A percentile compares a stretch with the other conserved stretches of the same genome.
Evolutionary conservation across 2,329 filamentous ascomycete species (phyloP).

Genomic region (Aspergillus neotritici): DNA sequence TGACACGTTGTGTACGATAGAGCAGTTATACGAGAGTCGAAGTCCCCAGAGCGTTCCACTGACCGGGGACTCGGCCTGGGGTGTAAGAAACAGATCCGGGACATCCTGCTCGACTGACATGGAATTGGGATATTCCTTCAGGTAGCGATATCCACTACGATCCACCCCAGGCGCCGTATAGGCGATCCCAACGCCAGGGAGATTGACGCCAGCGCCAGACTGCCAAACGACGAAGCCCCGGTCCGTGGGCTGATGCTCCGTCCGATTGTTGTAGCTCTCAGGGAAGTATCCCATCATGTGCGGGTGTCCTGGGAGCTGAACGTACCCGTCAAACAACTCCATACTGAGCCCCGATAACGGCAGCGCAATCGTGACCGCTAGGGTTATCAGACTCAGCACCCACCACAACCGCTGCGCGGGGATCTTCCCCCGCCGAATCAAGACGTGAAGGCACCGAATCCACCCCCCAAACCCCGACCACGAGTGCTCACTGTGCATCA

Average conservation of each 20-base stretch:
- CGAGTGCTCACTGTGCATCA: conserved; percentile 7
- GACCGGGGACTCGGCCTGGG: conserved; percentile 5
- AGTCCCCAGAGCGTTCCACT: conserved; percentile 9
- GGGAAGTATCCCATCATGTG: background rate
- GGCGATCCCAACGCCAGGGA: conserved; percentile 8
- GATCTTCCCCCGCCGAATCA: too few relatives aligned
- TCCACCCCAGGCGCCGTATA: conserved; percentile 9
- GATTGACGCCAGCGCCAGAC: background rate
- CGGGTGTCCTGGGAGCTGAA: conserved; percentile 3
- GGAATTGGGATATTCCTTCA: background rate
- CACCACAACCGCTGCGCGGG: too few relatives aligned
- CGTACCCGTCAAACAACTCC: conserved; percentile 11
- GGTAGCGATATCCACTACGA: background rate
- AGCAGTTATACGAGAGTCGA: conserved; percentile 8
- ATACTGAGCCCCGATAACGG: conserved; percentile 10
- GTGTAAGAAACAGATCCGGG: conserved; percentile 7
- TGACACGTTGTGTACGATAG: conserved; percentile 4
- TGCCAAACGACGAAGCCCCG: conserved; percentile 1
- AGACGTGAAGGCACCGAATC: too few relatives aligned
- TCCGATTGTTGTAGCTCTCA: too few relatives aligned
- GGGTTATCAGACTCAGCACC: too few relatives aligned
- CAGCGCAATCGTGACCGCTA: conserved; percentile 1
- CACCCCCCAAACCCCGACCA: too few relatives aligned
- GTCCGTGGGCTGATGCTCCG: background rate
- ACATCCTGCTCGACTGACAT: background rate